Evolutionary conservation across 2,329 filamentous ascomycete species (phyloP).

Genomic region (Fusarium brevicatenulatum): DNA sequence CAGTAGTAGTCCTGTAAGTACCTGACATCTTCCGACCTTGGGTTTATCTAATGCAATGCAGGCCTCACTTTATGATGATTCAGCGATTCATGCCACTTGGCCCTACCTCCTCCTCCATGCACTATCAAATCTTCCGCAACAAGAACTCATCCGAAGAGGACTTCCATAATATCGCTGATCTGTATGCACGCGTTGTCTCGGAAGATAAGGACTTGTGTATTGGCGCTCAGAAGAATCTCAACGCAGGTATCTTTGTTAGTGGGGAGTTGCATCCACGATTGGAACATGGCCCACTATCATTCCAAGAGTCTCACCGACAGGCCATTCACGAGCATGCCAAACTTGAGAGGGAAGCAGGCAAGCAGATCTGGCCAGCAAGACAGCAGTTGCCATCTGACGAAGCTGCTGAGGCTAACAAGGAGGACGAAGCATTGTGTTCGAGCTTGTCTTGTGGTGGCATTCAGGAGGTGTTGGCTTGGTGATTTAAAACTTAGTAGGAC

Average conservation of each 20-base stretch:
- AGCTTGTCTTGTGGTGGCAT: conserved; percentile 13
- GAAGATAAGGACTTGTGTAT: conserved; percentile 29
- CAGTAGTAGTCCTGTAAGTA: conserved; percentile 32
- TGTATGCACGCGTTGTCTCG: conserved; percentile 23
- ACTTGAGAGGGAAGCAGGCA: conserved; percentile 12
- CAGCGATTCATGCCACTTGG: conserved; percentile 25
- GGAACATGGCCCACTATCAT: conserved; percentile 28
- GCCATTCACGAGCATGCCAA: conserved; percentile 23
- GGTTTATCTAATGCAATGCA: not conserved
- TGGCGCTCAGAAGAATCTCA: conserved; percentile 18
- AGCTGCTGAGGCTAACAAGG: not conserved
- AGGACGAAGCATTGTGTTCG: conserved; percentile 23
- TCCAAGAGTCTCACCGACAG: conserved; percentile 28
- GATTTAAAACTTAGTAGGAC: too few relatives aligned
- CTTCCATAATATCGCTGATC: conserved; percentile 3
- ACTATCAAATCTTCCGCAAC: conserved; percentile 30
- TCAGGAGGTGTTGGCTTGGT: conserved; percentile 27
- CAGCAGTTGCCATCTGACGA: conserved; percentile 5
- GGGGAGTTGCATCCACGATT: conserved; percentile 29
- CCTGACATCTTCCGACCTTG: accelerated
- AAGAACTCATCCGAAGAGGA: conserved; percentile 18
- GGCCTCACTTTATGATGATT: conserved; percentile 34
- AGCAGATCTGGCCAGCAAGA: conserved; percentile 24
- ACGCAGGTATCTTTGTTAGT: conserved; percentile 22
- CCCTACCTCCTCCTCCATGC: conserved; percentile 12